Base-by-base conservation (phyloP, 306 rosid species). In the Calophaca sinica region DNA sequence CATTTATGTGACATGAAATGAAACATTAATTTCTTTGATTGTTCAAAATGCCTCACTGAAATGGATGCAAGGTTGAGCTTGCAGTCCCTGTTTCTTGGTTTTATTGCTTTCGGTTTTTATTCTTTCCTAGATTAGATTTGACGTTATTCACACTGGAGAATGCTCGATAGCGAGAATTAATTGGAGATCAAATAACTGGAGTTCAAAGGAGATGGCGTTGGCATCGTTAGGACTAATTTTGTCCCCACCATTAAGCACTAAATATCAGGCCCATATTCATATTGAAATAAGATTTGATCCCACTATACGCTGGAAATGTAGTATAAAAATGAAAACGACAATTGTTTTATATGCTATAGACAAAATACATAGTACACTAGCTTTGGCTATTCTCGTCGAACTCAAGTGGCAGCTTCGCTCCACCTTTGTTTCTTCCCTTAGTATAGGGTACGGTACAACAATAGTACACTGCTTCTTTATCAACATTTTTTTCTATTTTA, bases 331-430 rank as follows among this genome's bases (percentile, higher is more conserved):
- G 13, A 35, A 8, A 52, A 51, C 5, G 11, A n/a, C 39, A 5
- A 20, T 29, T 62, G 42, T 26, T 13, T 14, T 45, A 29, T 32
- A 68, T 64, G 1, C 42, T 38, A 80, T 12, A 14, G 38, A 79
- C 73, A 64, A 39, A 50, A 65, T 61, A 59, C 59, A 52, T 44
- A 76, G 36, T 63, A 71, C 76, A 83, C 70, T 14, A 35, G 61
- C 49, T 38, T 50, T 36, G 76, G 68, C 68, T 68, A 63, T 75
- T 33, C 68, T 70, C 36, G 53, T 82, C 53, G 28, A 70, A 76
- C 82, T 65, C 79, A 66, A 72, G 84, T 38, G 49, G 88, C 80
- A 76, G 89, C 94, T 94, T 91, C 78, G 96, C 97, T 70, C 89
- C 96, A 75, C 83, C 87, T 84, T 78, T 74, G 84, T 86, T 84